A percentile compares a stretch with the other conserved stretches of the same genome.
Conservation (phyloP, 306 rosid species). For the Ammopiptanthus mongolicus region DNA sequence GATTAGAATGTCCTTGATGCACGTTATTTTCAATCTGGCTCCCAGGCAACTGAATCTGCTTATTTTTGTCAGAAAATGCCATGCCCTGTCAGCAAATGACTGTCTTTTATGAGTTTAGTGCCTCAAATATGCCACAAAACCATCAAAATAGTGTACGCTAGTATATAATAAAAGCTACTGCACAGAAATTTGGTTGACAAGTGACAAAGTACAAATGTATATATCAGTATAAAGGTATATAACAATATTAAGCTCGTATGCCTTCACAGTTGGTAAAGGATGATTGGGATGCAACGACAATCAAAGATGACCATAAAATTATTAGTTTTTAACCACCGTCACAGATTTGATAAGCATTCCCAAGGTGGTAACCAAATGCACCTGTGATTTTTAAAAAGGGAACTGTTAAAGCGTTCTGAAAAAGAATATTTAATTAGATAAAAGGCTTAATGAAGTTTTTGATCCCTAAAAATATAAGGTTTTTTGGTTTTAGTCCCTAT, state of each 20-base stretch:
- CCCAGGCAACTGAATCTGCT: slow-evolving; percentile 41
- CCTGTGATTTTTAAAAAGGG: background rate
- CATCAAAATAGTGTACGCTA: background rate
- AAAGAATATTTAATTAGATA: background rate
- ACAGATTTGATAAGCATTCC: background rate
- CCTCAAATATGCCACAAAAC: slow-evolving; percentile 26
- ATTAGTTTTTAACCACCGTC: background rate
- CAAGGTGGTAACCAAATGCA: background rate
- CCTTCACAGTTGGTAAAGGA: background rate
- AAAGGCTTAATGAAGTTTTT: too few species aligned
- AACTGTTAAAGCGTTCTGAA: background rate
- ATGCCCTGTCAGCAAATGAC: slow-evolving; percentile 50
- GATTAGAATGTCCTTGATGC: slow-evolving; percentile 44
- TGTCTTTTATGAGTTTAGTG: slow-evolving; percentile 21
- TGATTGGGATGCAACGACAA: background rate
- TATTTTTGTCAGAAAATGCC: slow-evolving; percentile 40
- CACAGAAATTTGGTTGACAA: background rate
- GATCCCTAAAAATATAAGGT: too few species aligned
- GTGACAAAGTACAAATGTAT: background rate
- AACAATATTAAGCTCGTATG: background rate
- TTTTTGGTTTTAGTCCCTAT: too few species aligned
- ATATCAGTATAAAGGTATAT: background rate
- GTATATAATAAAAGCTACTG: background rate
- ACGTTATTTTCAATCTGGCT: slow-evolving; percentile 50
- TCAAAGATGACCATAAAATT: slow-evolving; percentile 16